phyloP scores from a whole-genome alignment of 495 filamentous ascomycete species.

The Hypoxylon lenormandii region DNA sequence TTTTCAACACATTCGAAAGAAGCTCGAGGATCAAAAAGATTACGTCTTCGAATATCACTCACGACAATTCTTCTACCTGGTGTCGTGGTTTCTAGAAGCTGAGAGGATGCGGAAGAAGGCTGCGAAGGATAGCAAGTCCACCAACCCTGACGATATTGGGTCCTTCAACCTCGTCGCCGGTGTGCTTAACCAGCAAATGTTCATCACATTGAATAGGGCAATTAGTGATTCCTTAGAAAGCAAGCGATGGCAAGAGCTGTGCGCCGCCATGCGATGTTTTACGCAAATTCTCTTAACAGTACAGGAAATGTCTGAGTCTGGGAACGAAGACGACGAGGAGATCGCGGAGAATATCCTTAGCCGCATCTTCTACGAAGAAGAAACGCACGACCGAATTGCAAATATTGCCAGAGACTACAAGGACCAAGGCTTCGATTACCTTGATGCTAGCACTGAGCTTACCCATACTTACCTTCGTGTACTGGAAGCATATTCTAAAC shows the following conservation, averaged over 20 bases:
- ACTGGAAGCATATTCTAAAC: slow-evolving; percentile 91
- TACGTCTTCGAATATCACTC: slow-evolving; percentile 78
- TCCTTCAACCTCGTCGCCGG: slow-evolving; percentile 87
- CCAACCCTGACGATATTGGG: slow-evolving; percentile 69
- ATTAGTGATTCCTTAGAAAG: slow-evolving; percentile 82
- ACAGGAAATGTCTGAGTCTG: slow-evolving; percentile 89
- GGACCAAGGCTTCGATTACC: slow-evolving; percentile 91
- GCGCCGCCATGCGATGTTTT: slow-evolving; percentile 90
- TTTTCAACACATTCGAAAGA: slow-evolving; percentile 84
- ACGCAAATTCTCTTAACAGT: slow-evolving; percentile 88
- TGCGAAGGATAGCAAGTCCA: slow-evolving; percentile 60
- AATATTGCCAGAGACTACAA: slow-evolving; percentile 84
- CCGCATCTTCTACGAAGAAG: slow-evolving; percentile 97
- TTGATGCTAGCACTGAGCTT: slow-evolving; percentile 92
- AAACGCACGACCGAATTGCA: slow-evolving; percentile 86
- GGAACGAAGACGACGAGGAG: slow-evolving; percentile 91
- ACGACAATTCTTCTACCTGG: slow-evolving; percentile 89
- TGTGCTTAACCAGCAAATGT: slow-evolving; percentile 91
- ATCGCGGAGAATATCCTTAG: slow-evolving; percentile 98
- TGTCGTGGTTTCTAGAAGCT: slow-evolving; percentile 93
- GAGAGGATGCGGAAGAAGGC: slow-evolving; percentile 78
- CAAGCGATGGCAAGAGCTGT: slow-evolving; percentile 87
- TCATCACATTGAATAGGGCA: slow-evolving; percentile 83
- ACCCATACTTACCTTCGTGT: slow-evolving; percentile 91
- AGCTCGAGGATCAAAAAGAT: slow-evolving; percentile 90